Conservation (phyloP, 257 asterid genomes). For the Marsdenia floribunda region DNA sequence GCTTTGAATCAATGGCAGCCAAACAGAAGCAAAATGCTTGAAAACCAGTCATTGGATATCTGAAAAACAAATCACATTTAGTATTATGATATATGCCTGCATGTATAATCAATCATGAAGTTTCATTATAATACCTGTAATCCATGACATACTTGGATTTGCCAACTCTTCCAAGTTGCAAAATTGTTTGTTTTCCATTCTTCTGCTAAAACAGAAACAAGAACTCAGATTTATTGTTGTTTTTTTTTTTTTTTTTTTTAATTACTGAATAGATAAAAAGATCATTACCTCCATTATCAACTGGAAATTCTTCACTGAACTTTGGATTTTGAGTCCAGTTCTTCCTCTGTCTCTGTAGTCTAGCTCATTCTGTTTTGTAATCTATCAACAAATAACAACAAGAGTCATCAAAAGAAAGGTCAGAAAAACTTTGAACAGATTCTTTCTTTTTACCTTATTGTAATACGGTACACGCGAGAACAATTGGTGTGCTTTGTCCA, state of each 20-base stretch:
- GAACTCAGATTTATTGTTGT: not conserved
- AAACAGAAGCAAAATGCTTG: constrained; percentile 90
- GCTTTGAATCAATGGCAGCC: constrained; percentile 86
- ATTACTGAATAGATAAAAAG: not conserved
- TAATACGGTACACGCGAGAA: constrained; percentile 72
- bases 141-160: constrained; percentile 87
- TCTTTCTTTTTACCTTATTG: constrained; percentile 44
- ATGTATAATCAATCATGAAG: too few species aligned
- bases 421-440: not conserved
- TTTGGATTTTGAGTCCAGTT: constrained; percentile 66
- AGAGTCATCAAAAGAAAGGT: not conserved
- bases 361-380: constrained; percentile 62
- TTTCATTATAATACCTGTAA: constrained; percentile 47
- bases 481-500: constrained; percentile 65
- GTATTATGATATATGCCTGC: not conserved
- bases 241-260: not conserved
- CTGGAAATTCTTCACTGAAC: constrained; percentile 89
- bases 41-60: constrained; percentile 88
- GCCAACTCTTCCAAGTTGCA: constrained; percentile 87
- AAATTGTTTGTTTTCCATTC: constrained; percentile 79
- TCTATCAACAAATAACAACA: constrained; percentile 25
- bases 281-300: constrained; percentile 64
- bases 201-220: constrained; percentile 31
- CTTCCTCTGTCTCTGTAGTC: constrained; percentile 83
- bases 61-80: constrained; percentile 24